Base-by-base conservation (phyloP, 768 basidiomycete genomes). In the Russula abietina region DNA sequence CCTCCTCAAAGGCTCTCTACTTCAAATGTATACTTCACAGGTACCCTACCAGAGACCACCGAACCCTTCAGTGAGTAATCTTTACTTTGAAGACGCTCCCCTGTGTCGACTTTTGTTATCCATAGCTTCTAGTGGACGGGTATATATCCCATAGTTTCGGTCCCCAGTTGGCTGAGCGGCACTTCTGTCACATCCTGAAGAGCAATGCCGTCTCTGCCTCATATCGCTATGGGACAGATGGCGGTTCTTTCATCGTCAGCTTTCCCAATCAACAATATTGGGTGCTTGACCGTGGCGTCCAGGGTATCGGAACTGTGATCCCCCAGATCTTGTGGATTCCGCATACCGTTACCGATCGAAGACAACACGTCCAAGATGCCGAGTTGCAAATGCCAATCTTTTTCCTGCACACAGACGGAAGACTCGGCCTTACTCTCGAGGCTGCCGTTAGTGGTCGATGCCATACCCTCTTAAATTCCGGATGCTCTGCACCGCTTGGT, bases 361-460 rank as follows among this genome's bases (percentile, higher is more conserved):
- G 22, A 22, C 50, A 57, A 2, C 45, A 65, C 28, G 64, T 63
- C 22, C 22, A 22, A 10, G 50, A 62, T n/a, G 64, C 61, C 3
- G 43, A n/a, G 17, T 22, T 65, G 17, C 64, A 63, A 17, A 30
- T 48, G 14, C 64, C 64, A 24, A 65, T 65, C 26, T 63, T 63
- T 11, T 63, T 65, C 36, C n/a, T 45, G 22, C 24, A 43, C 26
- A 0, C 3, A 3, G 24, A 63, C 17, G 64, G 64, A 24, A 28
- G 10, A 26, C 54, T 63, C 2, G 64, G 64, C 1, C 30, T 62
- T 39, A n/a, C 64, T 17, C 43, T 65, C 10, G 61, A 57, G 17
- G 61, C 39, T 0, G 26, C 64, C 7, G 36, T 51, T 7, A 0
- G 16, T 12, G 61, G 61, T 19, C 60, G 51, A 11, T 63, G 55